A percentile compares a stretch with the other conserved stretches of the same genome.
These are phyloP conservation scores for Stephanocyclus meneghinianus DNA, from an alignment of 352 stramenopile species.

Conservation along the genomic window DNA sequence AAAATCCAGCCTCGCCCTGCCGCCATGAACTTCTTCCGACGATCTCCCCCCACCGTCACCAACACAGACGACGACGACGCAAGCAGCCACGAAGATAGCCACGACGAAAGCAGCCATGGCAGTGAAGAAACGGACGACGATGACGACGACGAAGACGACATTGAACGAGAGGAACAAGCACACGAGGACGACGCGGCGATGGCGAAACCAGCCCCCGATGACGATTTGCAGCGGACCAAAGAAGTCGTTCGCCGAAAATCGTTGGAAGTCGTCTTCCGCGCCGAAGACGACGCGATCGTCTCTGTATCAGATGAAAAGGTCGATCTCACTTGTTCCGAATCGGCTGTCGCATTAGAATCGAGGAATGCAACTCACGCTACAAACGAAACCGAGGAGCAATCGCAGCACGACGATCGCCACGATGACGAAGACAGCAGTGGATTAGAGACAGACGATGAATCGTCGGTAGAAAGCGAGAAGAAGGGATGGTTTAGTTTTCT, in stretches of 20 bases:
- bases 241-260: neutral
- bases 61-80: neutral
- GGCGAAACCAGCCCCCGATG: too few relatives aligned
- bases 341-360: neutral
- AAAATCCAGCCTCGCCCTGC: neutral
- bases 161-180: neutral
- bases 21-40: slow-evolving; percentile 10
- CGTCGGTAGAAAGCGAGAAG: neutral
- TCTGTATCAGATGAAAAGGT: too few relatives aligned
- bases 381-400: slow-evolving; percentile 18
- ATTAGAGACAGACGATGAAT: neutral
- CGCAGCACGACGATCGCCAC: slow-evolving; percentile 10
- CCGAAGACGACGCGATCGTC: too few relatives aligned
- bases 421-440: slow-evolving; percentile 20
- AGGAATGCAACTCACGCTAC: neutral
- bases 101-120: neutral
- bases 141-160: slow-evolving; percentile 17
- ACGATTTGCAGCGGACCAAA: too few relatives aligned
- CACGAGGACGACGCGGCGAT: neutral
- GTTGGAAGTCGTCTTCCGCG: neutral
- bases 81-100: neutral
- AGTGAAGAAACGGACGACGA: slow-evolving; percentile 6
- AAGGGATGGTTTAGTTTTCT: slow-evolving; percentile 42
- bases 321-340: neutral
- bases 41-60: neutral